These are phyloP conservation scores for Calonectria honghensis DNA, from an alignment of 2,329 filamentous ascomycete species.

Conservation along the genomic window DNA sequence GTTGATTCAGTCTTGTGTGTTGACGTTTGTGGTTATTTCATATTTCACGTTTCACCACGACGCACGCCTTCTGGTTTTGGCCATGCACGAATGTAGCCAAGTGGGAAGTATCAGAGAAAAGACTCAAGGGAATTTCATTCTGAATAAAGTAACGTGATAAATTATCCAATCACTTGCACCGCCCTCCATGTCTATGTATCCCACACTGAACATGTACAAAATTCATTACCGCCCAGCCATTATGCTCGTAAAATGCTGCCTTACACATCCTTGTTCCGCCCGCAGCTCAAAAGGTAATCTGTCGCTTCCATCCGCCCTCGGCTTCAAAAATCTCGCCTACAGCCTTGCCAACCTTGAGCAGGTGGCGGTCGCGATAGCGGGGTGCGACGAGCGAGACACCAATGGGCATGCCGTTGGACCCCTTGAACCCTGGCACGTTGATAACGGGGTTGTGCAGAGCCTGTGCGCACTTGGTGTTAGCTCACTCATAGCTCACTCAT, in stretches of 20 bases:
- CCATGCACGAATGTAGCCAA: not conserved
- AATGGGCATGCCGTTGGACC: constrained; percentile 72
- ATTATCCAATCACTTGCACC: constrained; percentile 20
- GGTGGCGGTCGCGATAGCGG: constrained; percentile 67
- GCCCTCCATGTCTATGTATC: constrained; percentile 32
- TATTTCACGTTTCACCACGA: too few species aligned
- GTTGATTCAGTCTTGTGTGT: not conserved
- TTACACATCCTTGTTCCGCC: not conserved
- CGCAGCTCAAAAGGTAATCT: constrained; percentile 33
- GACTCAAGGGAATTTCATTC: too few species aligned
- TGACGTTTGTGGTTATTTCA: not conserved
- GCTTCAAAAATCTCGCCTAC: constrained; percentile 60
- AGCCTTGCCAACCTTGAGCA: constrained; percentile 64
- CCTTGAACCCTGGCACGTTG: constrained; percentile 79
- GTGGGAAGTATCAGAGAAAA: not conserved
- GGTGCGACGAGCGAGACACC: constrained; percentile 73
- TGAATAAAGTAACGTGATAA: not conserved
- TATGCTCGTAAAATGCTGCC: constrained; percentile 10
- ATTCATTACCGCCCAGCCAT: constrained; percentile 15
- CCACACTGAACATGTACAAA: constrained; percentile 12
- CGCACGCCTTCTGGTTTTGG: not conserved
- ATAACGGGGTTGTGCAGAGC: constrained; percentile 76
- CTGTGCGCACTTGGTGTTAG: constrained; percentile 47
- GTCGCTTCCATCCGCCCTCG: constrained; percentile 55
- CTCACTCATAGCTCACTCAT: not conserved